Conservation (phyloP, 1,284 basidiomycete genomes). For the Gomphus sp. region DNA sequence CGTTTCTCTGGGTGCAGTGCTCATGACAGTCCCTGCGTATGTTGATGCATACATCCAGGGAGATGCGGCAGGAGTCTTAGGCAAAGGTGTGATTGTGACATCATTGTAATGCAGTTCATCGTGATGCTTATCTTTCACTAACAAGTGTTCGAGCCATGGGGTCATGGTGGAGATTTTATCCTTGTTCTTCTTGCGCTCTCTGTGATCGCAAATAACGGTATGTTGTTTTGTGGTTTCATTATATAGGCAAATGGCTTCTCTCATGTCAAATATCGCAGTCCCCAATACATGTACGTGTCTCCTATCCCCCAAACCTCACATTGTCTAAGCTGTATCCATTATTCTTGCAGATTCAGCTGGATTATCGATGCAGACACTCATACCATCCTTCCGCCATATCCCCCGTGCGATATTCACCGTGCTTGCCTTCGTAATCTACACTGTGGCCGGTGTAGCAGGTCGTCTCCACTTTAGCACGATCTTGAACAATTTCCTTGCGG, state of each 20-base stretch:
- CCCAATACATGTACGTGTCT: constrained; percentile 23
- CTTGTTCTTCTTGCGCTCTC: constrained; percentile 49
- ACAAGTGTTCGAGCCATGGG: constrained; percentile 35
- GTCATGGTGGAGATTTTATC: constrained; percentile 48
- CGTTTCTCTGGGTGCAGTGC: constrained; percentile 42
- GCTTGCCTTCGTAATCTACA: constrained; percentile 44
- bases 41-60: constrained; percentile 35
- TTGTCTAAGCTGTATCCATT: not conserved
- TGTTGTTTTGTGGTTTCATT: not conserved
- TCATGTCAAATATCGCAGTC: not conserved
- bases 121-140: constrained; percentile 12
- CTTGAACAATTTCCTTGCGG: constrained; percentile 21
- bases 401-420: constrained; percentile 56
- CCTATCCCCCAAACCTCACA: not conserved
- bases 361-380: constrained; percentile 45
- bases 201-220: constrained; percentile 19
- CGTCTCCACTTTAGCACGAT: constrained; percentile 52
- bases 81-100: constrained; percentile 13
- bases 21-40: constrained; percentile 46
- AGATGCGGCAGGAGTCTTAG: constrained; percentile 35
- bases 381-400: constrained; percentile 43
- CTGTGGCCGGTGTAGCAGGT: constrained; percentile 53
- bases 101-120: not conserved
- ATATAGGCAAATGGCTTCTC: not conserved
- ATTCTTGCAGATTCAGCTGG: constrained; percentile 35